Evolutionary conservation across 805 yeast genomes (phyloP), one percentile per base, ranked within the genome.

Genomic region (Yarrowia divulgata): DNA sequence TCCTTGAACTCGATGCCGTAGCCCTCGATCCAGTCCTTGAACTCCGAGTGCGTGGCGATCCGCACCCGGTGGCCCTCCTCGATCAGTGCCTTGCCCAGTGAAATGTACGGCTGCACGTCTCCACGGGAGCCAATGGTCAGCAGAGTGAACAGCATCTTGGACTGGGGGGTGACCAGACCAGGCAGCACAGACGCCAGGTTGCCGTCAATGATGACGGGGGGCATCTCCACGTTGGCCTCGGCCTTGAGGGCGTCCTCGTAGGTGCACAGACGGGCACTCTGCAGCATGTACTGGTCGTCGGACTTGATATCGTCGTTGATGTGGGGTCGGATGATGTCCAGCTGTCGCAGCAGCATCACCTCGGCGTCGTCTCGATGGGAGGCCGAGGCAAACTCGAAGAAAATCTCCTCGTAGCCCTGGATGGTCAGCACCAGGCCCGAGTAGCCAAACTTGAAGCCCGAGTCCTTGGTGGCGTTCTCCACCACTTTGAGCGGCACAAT

Each of bases 61-160:
- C 87, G 87, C 1, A 91, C 97, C 19, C 79, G 78, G 75, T 94
- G 98, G 0, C 98, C 98, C 73, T 94, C 97, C 32, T 80, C 81
- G 58, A 86, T 78, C 52, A 94, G 81, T 0, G 93, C 97, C 72
- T 87, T 87, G 0, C 91, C 95, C n/a, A 94, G 79, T 0, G 98
- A 94, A 72, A 94, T 90, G 76, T 93, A 94, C 0, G 98, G 98
- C 78, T 94, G 98, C 8, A 94, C 98, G 78, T 94, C 98, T 42
- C 98, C 98, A 70, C 98, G 83, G 0, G 97, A 92, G 0, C 98
- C 98, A 74, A 94, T 94, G 0, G 98, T 94, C 70, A 94, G 78
- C 60, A 92, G 79, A 0, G 90, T 88, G 74, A 93, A 85, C 37
- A 83, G 84, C 73, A 84, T 84, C 1, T 66, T 66, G 16, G 62